These are phyloP conservation scores for Phytophthora pistaciae DNA, from an alignment of 352 stramenopile species.

Conservation along the genomic window DNA sequence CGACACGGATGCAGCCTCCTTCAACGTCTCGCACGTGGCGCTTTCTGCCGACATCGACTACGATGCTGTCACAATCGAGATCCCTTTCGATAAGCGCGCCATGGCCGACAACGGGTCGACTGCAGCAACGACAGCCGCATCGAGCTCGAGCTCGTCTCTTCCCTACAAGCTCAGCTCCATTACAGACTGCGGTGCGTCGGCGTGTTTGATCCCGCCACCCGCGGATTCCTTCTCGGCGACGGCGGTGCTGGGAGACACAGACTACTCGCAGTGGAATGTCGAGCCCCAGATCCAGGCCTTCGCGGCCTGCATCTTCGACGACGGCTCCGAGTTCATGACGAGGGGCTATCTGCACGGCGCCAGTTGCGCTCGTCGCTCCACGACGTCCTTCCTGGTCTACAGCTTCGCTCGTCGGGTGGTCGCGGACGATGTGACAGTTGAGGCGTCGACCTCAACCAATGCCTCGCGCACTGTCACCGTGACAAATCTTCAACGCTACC, in stretches of 20 bases:
- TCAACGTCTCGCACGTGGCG: conserved; percentile 39
- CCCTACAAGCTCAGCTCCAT: conserved; percentile 23
- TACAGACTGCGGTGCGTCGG: conserved; percentile 37
- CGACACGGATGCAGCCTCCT: conserved; percentile 24
- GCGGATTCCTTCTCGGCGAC: conserved; percentile 17
- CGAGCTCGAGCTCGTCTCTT: conserved; percentile 8
- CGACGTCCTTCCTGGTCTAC: conserved; percentile 59
- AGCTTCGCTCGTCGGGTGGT: conserved; percentile 51
- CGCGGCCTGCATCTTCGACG: conserved; percentile 38
- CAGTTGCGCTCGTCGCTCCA: conserved; percentile 31
- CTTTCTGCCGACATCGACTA: conserved; percentile 45
- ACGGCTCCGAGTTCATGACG: conserved; percentile 42
- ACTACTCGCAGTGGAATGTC: conserved; percentile 31
- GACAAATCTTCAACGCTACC: conserved; percentile 49
- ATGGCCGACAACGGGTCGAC: conserved; percentile 21
- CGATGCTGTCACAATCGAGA: conserved; percentile 53
- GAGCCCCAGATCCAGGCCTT: conserved; percentile 53
- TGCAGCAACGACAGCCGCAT: not conserved
- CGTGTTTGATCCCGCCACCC: conserved; percentile 44
- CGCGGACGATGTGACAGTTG: conserved; percentile 41
- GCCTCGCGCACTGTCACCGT: conserved; percentile 29
- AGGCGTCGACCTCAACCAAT: conserved; percentile 18
- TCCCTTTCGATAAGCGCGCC: conserved; percentile 37
- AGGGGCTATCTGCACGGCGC: conserved; percentile 35
- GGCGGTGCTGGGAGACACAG: conserved; percentile 16